These are phyloP conservation scores for Camelina neglecta DNA, from an alignment of 345 rosid species.

Conservation along the genomic window DNA sequence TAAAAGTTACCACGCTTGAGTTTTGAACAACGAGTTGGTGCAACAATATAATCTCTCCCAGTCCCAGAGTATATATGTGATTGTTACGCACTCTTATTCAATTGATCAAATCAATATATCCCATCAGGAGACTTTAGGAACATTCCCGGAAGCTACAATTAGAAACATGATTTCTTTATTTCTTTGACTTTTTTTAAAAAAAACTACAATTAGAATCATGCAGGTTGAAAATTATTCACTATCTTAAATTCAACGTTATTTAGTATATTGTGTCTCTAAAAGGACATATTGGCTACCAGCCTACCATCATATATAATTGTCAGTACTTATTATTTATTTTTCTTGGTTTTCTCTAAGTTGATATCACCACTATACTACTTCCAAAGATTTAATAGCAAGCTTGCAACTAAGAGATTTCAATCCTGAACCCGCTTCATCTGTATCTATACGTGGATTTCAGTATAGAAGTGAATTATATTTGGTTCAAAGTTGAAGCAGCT, in stretches of 20 bases:
- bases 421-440: background rate
- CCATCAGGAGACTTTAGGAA: constrained; percentile 37
- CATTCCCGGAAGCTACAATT: constrained; percentile 28
- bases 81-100: background rate
- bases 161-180: constrained; percentile 15
- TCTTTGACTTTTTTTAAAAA: background rate
- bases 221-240: constrained; percentile 5
- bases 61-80: background rate
- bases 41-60: background rate
- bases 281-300: constrained; percentile 11
- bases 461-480: background rate
- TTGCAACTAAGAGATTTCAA: background rate
- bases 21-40: constrained; percentile 15
- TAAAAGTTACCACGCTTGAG: constrained; percentile 8
- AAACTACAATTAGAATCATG: constrained; percentile 10
- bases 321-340: background rate
- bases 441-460: background rate
- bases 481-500: constrained; percentile 1
- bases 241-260: constrained; percentile 2
- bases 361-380: background rate
- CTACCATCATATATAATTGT: too few species aligned
- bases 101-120: background rate
- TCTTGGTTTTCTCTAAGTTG: background rate
- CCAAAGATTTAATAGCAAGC: background rate
- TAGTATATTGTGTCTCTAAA: constrained; percentile 4